phyloP scores from a whole-genome alignment of 306 rosid genomes.

The Comarum palustre region DNA sequence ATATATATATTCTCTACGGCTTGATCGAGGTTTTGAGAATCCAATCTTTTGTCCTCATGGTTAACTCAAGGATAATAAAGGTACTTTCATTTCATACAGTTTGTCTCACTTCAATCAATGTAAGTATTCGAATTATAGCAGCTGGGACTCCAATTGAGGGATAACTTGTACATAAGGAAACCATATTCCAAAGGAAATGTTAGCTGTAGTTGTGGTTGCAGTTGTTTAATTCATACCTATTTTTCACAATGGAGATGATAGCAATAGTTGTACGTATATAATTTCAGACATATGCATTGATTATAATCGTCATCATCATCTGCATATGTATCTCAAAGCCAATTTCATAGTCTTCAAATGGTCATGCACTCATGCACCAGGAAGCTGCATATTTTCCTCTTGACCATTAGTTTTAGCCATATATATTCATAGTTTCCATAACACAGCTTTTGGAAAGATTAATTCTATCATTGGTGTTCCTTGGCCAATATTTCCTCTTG shows the following conservation, averaged over 20 bases:
- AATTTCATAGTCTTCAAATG: not conserved
- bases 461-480: not conserved
- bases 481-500: not conserved
- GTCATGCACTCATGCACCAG: not conserved
- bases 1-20: constrained; percentile 4
- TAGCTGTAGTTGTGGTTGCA: not conserved
- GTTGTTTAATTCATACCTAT: not conserved
- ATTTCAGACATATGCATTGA: not conserved
- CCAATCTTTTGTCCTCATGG: constrained; percentile 8
- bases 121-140: not conserved
- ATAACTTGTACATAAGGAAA: not conserved
- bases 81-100: not conserved
- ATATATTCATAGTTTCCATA: not conserved
- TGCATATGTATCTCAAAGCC: not conserved
- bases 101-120: constrained; percentile 23
- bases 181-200: not conserved
- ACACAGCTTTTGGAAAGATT: not conserved
- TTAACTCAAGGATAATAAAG: not conserved
- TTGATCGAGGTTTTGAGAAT: constrained; percentile 7
- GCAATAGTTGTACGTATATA: not conserved
- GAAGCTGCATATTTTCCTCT: constrained; percentile 7
- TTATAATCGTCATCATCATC: not conserved
- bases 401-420: not conserved
- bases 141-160: not conserved
- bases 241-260: not conserved